Evolutionary conservation across 768 basidiomycete species (phyloP), one percentile per base, ranked within the genome.

Genomic region (Russula earlei): DNA sequence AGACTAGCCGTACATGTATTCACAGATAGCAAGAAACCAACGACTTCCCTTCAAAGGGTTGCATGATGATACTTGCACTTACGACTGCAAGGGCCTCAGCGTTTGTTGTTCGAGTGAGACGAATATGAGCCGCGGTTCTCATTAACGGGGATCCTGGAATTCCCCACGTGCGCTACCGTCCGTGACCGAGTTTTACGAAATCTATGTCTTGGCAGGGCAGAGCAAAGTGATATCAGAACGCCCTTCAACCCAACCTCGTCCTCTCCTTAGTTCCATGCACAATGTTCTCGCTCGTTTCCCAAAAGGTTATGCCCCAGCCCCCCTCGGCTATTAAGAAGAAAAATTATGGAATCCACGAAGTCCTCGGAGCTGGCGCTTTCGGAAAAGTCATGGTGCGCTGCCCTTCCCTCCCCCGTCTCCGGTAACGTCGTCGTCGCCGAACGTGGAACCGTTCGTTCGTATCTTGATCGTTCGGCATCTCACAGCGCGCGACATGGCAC

Each of bases 301-400:
- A 85, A 55, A 75, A 78, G 10, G 68, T 95, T 20, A 75, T 93
- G 4, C 82, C 84, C 0, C 91, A 95, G 64, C 93, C 93, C 0
- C 77, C 87, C 0, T 91, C 87, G 54, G 94, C 89, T 67, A 70
- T 67, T 60, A 93, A 93, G 78, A 96, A 95, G 76, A 89, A 86
- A 69, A 66, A 75, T 22, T 91, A 91, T 63, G 84, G 84, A 57
- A 71, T 87, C 1, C 81, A 86, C 56, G 77, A 84, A 27, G 75
- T 82, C 4, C 74, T 94, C 4, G 93, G 93, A 5, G 77, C 77
- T 14, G 93, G 93, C 3, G 84, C 91, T 0, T 96, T 95, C 70
- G 93, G 93, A 24, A 90, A 91, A 67, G 95, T 97, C 46, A 77
- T 91, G 68, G 86, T 89, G 64, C 72, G 73, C 24, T n/a, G n/a